Evolutionary conservation across 495 filamentous ascomycete species (phyloP).

Genomic region (Lophiotrema nucula): DNA sequence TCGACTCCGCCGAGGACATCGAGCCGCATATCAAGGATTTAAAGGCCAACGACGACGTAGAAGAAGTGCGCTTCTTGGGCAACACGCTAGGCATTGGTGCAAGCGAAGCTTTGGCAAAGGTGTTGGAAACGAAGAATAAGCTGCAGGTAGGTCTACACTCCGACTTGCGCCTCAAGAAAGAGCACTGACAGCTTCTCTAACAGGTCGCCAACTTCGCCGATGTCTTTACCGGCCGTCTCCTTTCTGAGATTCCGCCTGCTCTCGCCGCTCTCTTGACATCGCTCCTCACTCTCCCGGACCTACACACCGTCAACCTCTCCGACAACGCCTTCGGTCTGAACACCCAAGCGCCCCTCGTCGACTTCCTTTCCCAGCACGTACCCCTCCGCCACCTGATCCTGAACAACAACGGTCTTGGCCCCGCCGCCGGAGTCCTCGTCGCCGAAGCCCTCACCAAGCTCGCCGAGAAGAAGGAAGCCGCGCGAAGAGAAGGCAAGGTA

Average conservation of each 20-base stretch:
- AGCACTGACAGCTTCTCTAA: neutral
- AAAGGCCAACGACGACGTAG: conserved; percentile 67
- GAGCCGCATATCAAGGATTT: conserved; percentile 78
- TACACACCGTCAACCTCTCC: conserved; percentile 90
- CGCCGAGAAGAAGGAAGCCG: conserved; percentile 76
- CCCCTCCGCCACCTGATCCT: conserved; percentile 89
- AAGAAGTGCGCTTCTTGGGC: conserved; percentile 78
- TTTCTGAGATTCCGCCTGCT: conserved; percentile 89
- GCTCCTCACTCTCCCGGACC: conserved; percentile 73
- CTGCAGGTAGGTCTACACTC: conserved; percentile 56
- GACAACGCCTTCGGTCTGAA: conserved; percentile 98
- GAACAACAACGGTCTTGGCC: conserved; percentile 98
- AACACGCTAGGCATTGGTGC: conserved; percentile 92
- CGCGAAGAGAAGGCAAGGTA: conserved; percentile 52
- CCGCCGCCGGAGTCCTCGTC: conserved; percentile 79
- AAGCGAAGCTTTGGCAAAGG: conserved; percentile 74
- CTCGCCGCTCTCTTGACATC: conserved; percentile 81
- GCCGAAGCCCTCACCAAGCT: conserved; percentile 75
- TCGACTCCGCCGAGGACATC: conserved; percentile 81
- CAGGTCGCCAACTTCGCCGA: conserved; percentile 87
- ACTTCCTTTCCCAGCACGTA: conserved; percentile 80
- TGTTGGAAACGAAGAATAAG: conserved; percentile 74
- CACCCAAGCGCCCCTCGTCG: conserved; percentile 55
- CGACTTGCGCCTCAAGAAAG: neutral
- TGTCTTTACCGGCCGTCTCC: conserved; percentile 92